Base-by-base conservation (phyloP, 202 grass and related monocot genomes). In the Panicum virgatum region DNA sequence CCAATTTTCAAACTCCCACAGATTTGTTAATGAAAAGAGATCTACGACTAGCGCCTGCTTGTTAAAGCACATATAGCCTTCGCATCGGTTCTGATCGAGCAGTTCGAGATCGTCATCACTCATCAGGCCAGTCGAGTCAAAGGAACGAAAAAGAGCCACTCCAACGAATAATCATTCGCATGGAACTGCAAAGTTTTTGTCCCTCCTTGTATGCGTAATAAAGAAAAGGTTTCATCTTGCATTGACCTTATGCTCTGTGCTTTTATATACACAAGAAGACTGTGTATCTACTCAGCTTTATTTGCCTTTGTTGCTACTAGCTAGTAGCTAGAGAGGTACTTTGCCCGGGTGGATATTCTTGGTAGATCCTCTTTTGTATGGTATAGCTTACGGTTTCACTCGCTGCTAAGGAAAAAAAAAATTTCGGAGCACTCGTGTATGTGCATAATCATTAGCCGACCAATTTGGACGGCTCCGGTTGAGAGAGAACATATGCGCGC, bases 401-500 rank as follows among this genome's bases (percentile, higher is more conserved):
- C 10, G n/a, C n/a, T n/a, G 0, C 10, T 0, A 14, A 40, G 6
- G 0, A 1, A 5, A 16, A 65, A 39, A 39, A n/a, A 39, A 48
- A n/a, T n/a, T n/a, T 40, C 12, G 3, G 32, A 81, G 39, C 47
- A 22, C 63, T 72, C 39, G 30, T 1, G 2, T 69, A 5, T 45
- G 61, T 59, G 20, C 50, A 40, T 48, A 54, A 85, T 85, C 38
- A 85, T 82, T 82, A 60, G 47, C 29, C 47, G 39, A 77, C 57
- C 57, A 72, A 77, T 66, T n/a, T 89, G 78, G 48, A 66, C 40
- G 82, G 87, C 78, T 82, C 77, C 8, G n/a, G 72, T 85, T 76
- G 23, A 42, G 6, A n/a, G n/a, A 20, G 82, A 89, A 82, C 58
- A 78, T 77, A 73, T 85, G 72, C 78, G 52, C 20, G 70, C 76